Conservation (phyloP, 106 monocot species). For the Ottelia alismoides region DNA sequence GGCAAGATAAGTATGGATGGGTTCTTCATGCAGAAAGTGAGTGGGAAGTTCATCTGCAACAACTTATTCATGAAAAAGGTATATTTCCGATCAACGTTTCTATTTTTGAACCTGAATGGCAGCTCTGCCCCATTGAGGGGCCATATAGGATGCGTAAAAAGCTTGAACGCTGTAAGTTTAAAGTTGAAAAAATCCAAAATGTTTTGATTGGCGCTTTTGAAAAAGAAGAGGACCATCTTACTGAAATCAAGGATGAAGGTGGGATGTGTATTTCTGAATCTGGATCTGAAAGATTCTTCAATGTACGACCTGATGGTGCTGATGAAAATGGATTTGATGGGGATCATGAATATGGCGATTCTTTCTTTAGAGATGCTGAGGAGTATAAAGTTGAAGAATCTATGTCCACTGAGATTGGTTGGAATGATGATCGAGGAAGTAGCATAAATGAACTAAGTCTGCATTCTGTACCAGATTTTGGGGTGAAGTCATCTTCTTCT, state of each 20-base stretch:
- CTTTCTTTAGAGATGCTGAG: constrained; percentile 34
- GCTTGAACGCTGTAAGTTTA: constrained; percentile 78
- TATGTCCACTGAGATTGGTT: constrained; percentile 30
- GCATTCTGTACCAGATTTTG: constrained; percentile 73
- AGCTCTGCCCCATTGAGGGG: constrained; percentile 82
- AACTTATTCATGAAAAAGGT: constrained; percentile 89
- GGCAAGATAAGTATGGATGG: constrained; percentile 96
- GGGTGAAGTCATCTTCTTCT: constrained; percentile 58
- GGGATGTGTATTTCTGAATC: constrained; percentile 28
- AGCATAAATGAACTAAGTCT: constrained; percentile 75
- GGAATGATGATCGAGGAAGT: constrained; percentile 76
- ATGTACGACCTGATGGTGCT: constrained; percentile 35
- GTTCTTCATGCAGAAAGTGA: constrained; percentile 97
- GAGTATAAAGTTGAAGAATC: constrained; percentile 39
- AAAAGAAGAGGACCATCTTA: constrained; percentile 17
- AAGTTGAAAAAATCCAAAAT: constrained; percentile 47
- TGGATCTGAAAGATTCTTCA: constrained; percentile 48
- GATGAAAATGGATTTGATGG: constrained; percentile 29
- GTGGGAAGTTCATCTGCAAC: constrained; percentile 85
- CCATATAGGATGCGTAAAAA: constrained; percentile 95
- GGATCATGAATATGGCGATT: constrained; percentile 32
- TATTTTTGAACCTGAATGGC: constrained; percentile 53
- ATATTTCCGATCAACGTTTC: constrained; percentile 54
- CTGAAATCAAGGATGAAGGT: constrained; percentile 31
- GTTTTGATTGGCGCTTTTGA: constrained; percentile 41